These are phyloP conservation scores for Fusarium coffeatum DNA, from an alignment of 2,329 filamentous ascomycete species.

Conservation along the genomic window DNA sequence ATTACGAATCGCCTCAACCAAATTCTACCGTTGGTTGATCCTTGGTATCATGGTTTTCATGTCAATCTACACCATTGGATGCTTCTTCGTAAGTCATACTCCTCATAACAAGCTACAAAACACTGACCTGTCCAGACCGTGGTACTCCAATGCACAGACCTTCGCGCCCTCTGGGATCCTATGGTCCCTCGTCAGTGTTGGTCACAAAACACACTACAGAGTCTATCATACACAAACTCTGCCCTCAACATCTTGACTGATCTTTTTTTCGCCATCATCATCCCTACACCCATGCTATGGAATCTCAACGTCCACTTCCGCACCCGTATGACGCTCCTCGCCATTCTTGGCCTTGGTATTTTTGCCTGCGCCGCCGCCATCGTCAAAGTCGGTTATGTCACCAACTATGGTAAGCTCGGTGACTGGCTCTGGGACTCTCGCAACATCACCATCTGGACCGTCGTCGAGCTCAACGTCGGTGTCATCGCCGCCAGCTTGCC, in stretches of 20 bases:
- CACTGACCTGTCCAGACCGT: constrained; percentile 49
- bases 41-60: constrained; percentile 54
- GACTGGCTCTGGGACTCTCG: constrained; percentile 60
- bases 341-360: constrained; percentile 57
- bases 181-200: constrained; percentile 57
- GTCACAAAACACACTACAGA: constrained; percentile 52
- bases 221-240: constrained; percentile 57
- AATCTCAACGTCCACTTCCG: constrained; percentile 55
- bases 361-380: constrained; percentile 59
- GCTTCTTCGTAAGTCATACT: constrained; percentile 50
- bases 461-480: constrained; percentile 53
- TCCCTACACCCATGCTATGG: constrained; percentile 55
- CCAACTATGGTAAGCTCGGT: constrained; percentile 53
- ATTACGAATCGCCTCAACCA: constrained; percentile 54
- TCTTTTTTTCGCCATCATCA: constrained; percentile 54
- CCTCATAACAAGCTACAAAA: rapidly evolving
- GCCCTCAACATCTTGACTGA: constrained; percentile 53
- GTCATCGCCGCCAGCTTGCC: constrained; percentile 54
- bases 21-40: constrained; percentile 52
- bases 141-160: constrained; percentile 60
- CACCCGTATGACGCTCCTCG: constrained; percentile 55
- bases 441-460: constrained; percentile 61
- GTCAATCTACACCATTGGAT: constrained; percentile 48
- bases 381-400: constrained; percentile 55
- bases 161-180: constrained; percentile 59